Evolutionary conservation across 2,329 filamentous ascomycete species (phyloP), one percentile per base, ranked within the genome.

Genomic region (Paecilomyces sp.): DNA sequence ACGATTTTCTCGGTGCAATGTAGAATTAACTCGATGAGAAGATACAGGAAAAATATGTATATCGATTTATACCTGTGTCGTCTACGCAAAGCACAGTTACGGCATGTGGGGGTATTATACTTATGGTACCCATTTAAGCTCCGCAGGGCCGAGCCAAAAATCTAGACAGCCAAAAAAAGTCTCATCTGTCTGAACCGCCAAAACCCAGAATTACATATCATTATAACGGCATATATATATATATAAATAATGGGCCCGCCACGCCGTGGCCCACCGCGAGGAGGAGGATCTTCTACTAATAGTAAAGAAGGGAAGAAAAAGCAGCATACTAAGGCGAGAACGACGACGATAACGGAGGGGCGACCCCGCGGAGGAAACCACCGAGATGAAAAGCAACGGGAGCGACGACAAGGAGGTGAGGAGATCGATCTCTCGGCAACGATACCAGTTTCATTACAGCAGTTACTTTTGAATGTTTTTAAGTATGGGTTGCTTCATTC

Each of bases 391-490:
- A 28, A 22, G 53, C 11, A 57, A 57, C 22, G 36, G 18, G 52
- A 51, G 55, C 18, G 28, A 50, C 30, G 47, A 50, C 18, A 58
- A 60, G 34, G 58, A 63, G 25, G 61, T 61, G 28, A 56, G 12
- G 55, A 58, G 30, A 63, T 64, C 56, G 63, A 73, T 12, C 63
- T 74, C 18, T 67, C 65, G 13, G 59, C 64, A n/a, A 66, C 67
- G 22, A 69, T 85, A 18, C 80, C 83, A 0, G 54, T 81, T 7
- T 74, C 81, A 50, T 71, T 87, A 2, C 89, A 91, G 69, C 90
- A 92, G 72, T 77, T 83, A 36, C 80, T 94, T 28, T 79, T 96
- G 54, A 82, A 91, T 66, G 78, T 91, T 63, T 96, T 95, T 77
- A 81, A 82, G 60, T 76, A 83, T 61, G 81, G 89, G 0, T 90